Conservation (phyloP, 768 basidiomycete genomes). For the Sarcomyxa edulis region DNA sequence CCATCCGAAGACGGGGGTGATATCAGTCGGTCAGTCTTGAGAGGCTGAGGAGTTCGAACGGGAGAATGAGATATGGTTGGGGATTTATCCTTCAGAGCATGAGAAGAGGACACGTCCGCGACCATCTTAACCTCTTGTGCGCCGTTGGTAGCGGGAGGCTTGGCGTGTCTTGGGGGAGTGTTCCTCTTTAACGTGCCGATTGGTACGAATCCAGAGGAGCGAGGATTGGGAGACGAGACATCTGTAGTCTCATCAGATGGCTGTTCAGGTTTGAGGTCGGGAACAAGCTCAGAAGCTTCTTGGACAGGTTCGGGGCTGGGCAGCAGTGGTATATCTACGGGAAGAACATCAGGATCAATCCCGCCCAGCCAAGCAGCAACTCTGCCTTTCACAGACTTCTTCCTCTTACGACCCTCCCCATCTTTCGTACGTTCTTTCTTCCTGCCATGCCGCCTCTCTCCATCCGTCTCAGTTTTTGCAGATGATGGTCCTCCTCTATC, state of each 20-base stretch:
- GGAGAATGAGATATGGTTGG: constrained; percentile 9
- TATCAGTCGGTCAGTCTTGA: constrained; percentile 29
- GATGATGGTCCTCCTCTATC: constrained; percentile 7
- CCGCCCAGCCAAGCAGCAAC: constrained; percentile 76
- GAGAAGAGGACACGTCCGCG: constrained; percentile 33
- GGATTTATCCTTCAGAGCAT: neutral
- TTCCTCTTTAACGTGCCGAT: constrained; percentile 49
- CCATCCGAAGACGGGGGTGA: constrained; percentile 27
- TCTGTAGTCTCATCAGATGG: constrained; percentile 10
- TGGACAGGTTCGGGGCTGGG: constrained; percentile 24
- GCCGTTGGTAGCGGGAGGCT: constrained; percentile 16
- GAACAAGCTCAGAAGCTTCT: constrained; percentile 1
- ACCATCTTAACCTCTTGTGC: constrained; percentile 32
- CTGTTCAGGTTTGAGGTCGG: constrained; percentile 3
- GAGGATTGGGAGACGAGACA: constrained; percentile 52
- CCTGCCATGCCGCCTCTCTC: constrained; percentile 20
- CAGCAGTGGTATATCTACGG: constrained; percentile 39
- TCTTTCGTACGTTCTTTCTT: constrained; percentile 20
- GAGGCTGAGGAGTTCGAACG: constrained; percentile 19
- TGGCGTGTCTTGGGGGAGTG: constrained; percentile 21
- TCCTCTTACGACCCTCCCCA: constrained; percentile 12
- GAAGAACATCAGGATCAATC: constrained; percentile 54
- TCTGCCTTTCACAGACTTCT: constrained; percentile 52
- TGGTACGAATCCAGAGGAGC: constrained; percentile 73
- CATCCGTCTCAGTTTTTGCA: constrained; percentile 17